A percentile compares a stretch with the other conserved stretches of the same genome.
Evolutionary conservation across 495 filamentous ascomycete genomes (phyloP).

Genomic region (Lasiosphaeria hispida): DNA sequence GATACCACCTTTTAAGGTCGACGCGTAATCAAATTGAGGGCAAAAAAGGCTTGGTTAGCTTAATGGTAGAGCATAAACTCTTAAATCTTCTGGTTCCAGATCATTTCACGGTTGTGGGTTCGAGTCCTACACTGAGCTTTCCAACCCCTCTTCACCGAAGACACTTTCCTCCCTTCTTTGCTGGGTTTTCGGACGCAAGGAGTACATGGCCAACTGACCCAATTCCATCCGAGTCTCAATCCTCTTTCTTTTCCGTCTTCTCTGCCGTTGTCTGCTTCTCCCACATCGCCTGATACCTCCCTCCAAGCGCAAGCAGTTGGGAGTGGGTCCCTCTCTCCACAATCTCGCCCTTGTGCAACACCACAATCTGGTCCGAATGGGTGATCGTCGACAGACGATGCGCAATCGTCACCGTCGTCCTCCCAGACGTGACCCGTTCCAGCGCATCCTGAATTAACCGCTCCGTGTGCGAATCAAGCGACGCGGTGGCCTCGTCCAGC

Average conservation of each 20-base stretch:
- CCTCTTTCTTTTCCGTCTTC: conserved; percentile 3
- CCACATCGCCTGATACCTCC: conserved; percentile 88
- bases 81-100: no score
- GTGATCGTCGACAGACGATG: conserved; percentile 92
- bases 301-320: conserved; percentile 69
- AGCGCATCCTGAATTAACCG: conserved; percentile 85
- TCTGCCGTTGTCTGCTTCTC: conserved; percentile 59
- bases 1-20: no score
- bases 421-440: conserved; percentile 67
- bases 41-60: no score
- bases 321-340: conserved; percentile 80
- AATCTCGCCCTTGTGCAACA: conserved; percentile 78
- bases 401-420: conserved; percentile 61
- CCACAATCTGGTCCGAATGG: conserved; percentile 84
- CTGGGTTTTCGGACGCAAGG: no score
- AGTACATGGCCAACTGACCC: no score
- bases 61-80: no score
- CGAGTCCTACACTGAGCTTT: no score
- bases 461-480: conserved; percentile 88
- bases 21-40: no score
- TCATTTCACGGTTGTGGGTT: no score
- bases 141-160: no score
- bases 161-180: no score
- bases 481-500: conserved; percentile 92
- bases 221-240: no score